These are phyloP conservation scores for Drosera spatulata DNA, from an alignment of 179 eudicot genomes.

Conservation along the genomic window DNA sequence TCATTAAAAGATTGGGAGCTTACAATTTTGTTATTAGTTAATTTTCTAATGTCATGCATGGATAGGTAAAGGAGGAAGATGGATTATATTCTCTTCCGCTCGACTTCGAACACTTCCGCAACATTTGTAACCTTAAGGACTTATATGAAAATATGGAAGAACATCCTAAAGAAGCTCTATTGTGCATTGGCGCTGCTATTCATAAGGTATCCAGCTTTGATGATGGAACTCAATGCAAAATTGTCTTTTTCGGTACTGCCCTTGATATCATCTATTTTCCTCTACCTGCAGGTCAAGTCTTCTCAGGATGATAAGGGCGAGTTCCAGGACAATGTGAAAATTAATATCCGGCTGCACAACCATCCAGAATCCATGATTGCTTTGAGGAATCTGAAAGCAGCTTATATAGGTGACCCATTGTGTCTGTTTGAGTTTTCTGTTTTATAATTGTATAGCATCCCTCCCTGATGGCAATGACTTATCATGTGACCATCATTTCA, in stretches of 20 bases:
- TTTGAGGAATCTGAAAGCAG: constrained; percentile 86
- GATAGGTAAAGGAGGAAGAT: constrained; percentile 62
- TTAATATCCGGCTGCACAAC: constrained; percentile 74
- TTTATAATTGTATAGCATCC: background rate
- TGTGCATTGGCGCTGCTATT: constrained; percentile 83
- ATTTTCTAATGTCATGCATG: background rate
- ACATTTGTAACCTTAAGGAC: constrained; percentile 36
- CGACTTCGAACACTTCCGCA: constrained; percentile 66
- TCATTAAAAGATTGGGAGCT: constrained; percentile 18
- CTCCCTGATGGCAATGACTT: constrained; percentile 1
- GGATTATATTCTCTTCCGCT: constrained; percentile 35
- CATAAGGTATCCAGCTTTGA: constrained; percentile 51
- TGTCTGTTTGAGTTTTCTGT: constrained; percentile 3
- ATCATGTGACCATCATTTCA: background rate
- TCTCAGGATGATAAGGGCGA: constrained; percentile 25
- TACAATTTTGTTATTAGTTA: constrained; percentile 1
- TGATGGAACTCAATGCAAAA: background rate
- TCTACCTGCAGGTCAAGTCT: constrained; percentile 32
- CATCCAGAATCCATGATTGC: constrained; percentile 75
- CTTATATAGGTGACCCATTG: constrained; percentile 69
- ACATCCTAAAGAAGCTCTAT: constrained; percentile 75
- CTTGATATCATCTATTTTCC: background rate
- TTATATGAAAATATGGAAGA: constrained; percentile 46
- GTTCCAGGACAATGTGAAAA: constrained; percentile 34
- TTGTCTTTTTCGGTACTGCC: constrained; percentile 1